Base-by-base conservation (phyloP, 768 basidiomycete species). In the Rhodosporidiobolus sp. region DNA sequence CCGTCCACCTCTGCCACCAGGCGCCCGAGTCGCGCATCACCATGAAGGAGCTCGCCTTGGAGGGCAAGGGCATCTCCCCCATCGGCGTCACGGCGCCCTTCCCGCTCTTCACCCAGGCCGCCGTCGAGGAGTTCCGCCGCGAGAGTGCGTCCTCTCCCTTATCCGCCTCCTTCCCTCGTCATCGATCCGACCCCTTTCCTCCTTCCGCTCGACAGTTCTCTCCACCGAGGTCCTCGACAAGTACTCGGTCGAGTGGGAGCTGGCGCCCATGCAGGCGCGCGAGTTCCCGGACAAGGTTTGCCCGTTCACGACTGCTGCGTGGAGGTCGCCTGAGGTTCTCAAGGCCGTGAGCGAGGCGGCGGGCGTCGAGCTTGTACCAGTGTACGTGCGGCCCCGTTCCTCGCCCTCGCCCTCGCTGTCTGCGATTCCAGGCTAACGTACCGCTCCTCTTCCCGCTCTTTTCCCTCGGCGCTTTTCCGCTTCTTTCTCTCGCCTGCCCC, bases 331-430 rank as follows among this genome's bases (percentile, higher is more conserved):
- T 9, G 73, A 69, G 28, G 65, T 69, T 28, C 38, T 66, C 17
- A 17, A 24, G 5, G 63, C 64, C 2, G 63, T 65, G 53, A 63
- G 59, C 22, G 68, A 74, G 24, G 73, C 73, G 2, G 73, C 73
- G 10, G 73, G 73, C 19, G 62, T 74, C 20, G 73, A 74, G 14
- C 68, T 74, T 4, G 68, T 69, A 10, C 73, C 73, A 7, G 30
- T 68, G 66, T 67, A 22, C 19, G 60, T 54, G n/a, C n/a, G n/a
- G n/a, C 17, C 11, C 8, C 22, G 32, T 46, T 16, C 30, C n/a
- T 34, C 32, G 7, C 11, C 54, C 32, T 43, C 14, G n/a, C n/a
- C n/a, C n/a, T n/a, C n/a, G n/a, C 38, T 43, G 38, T 14, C 38
- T 14, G 38, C 8, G 8, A 7, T 43, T 7, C 8, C 38, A 7